Base-by-base conservation (phyloP, 192 early-diverging fungal species). In the Entomortierella beljakovae region DNA sequence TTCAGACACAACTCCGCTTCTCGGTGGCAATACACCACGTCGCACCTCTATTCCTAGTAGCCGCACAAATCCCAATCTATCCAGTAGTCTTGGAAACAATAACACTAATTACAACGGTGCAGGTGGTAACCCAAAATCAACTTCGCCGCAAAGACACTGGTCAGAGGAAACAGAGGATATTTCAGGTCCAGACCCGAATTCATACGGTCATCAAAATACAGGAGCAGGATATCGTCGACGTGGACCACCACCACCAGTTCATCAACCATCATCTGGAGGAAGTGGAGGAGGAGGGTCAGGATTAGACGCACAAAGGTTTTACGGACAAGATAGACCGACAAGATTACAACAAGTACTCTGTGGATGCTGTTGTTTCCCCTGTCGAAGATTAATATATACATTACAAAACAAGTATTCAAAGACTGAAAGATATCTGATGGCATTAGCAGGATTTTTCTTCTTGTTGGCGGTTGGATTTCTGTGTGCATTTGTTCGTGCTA, bases 1-100 rank as follows among this genome's bases (percentile, higher is more conserved):
- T n/a, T 65, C 62, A 58, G 75, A 79, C 57, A 79, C 75, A 64
- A 79, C 75, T 46, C 75, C 75, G 2, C 75, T 79, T 48, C 75
- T 79, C 4, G 31, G 54, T 18, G 75, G 65, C 1, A 49, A 63
- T 13, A 54, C 50, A 6, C 61, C 71, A 35, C 52, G 29, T 0
- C 70, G 50, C 60, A 34, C 54, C 52, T 63, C 69, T 22, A 63
- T 71, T 56, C 60, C 68, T 43, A 57, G n/a, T 40, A 67, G 55
- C 51, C 52, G 31, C 35, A n/a, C 38, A 29, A 8, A 2, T 37
- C 6, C 59, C 0, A 5, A n/a, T 11, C n/a, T 46, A 3, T 52
- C 61, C 20, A 32, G 42, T 43, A 55, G 53, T 28, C 28, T 31
- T 55, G 29, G 29, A 11, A 11, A 55, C 26, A 23, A 29, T 26